phyloP scores from a whole-genome alignment of 345 rosid genomes.

The Populus ilicifolia region DNA sequence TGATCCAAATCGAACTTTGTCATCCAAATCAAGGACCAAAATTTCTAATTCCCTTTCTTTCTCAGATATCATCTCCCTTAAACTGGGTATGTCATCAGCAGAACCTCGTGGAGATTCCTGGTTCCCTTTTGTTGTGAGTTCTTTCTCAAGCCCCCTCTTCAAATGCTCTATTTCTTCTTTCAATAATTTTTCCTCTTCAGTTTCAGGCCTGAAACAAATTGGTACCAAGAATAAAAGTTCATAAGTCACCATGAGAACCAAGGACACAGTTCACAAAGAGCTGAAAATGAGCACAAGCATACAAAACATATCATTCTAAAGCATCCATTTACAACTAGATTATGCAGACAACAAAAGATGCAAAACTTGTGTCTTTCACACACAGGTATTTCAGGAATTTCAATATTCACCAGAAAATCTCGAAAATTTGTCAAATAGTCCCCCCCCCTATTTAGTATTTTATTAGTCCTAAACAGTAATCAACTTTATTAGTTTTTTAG shows the following conservation, averaged over 20 bases:
- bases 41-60: conserved; percentile 71
- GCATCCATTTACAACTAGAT: neutral
- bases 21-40: conserved; percentile 62
- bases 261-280: neutral
- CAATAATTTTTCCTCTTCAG: conserved; percentile 69
- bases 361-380: neutral
- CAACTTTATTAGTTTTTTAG: too few relatives aligned
- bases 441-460: too few relatives aligned
- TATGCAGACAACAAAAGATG: neutral
- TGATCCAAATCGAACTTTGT: conserved; percentile 74
- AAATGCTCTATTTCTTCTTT: conserved; percentile 62
- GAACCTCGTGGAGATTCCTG: conserved; percentile 38
- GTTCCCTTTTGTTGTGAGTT: conserved; percentile 26
- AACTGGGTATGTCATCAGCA: conserved; percentile 28
- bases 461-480: too few relatives aligned
- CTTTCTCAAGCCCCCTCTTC: conserved; percentile 46
- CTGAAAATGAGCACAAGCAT: neutral
- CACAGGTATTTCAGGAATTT: too few relatives aligned
- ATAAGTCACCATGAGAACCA: neutral
- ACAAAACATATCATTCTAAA: neutral
- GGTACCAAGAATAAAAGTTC: neutral
- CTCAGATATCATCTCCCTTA: conserved; percentile 38
- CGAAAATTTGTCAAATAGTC: too few relatives aligned
- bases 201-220: conserved; percentile 64
- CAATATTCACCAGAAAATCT: too few relatives aligned